Conservation (phyloP, 371 early-diverging fungal species). For the Capniomyces stellatus region DNA sequence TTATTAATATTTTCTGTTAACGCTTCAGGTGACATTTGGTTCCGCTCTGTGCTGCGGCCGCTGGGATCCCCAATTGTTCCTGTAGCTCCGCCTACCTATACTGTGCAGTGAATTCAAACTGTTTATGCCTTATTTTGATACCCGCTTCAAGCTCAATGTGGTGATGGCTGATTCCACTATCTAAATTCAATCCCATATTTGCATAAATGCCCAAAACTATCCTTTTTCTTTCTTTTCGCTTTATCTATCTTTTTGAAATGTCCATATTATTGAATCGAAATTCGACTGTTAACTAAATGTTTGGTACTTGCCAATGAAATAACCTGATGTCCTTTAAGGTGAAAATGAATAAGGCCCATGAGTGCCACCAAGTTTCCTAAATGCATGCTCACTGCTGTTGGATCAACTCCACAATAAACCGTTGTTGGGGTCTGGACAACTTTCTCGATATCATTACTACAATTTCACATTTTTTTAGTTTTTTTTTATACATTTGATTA, state of each 20-base stretch:
- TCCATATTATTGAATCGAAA: background rate
- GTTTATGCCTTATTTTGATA: too few relatives aligned
- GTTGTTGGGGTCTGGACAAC: background rate
- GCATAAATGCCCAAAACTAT: too few relatives aligned
- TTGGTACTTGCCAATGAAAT: conserved; percentile 48
- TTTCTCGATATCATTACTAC: background rate
- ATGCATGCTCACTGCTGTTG: conserved; percentile 80
- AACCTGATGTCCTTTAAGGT: conserved; percentile 60
- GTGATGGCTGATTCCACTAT: too few relatives aligned
- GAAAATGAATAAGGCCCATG: conserved; percentile 71
- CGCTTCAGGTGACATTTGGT: conserved; percentile 32
- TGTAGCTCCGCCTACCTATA: conserved; percentile 64
- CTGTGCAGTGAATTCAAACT: too few relatives aligned
- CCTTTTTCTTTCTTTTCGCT: background rate
- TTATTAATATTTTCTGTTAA: conserved; percentile 42
- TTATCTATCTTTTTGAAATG: background rate
- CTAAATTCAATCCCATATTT: too few relatives aligned
- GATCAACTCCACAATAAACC: conserved; percentile 87
- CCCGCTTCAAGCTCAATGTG: too few relatives aligned
- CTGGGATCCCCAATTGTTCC: conserved; percentile 89
- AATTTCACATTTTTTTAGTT: background rate
- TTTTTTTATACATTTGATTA: background rate
- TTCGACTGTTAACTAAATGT: background rate
- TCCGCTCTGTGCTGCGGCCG: conserved; percentile 64
- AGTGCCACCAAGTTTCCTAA: conserved; percentile 75